A percentile compares a stretch with the other conserved stretches of the same genome.
Conservation (phyloP, 2,329 filamentous ascomycete species). For the Plectosphaerella plurivora region DNA sequence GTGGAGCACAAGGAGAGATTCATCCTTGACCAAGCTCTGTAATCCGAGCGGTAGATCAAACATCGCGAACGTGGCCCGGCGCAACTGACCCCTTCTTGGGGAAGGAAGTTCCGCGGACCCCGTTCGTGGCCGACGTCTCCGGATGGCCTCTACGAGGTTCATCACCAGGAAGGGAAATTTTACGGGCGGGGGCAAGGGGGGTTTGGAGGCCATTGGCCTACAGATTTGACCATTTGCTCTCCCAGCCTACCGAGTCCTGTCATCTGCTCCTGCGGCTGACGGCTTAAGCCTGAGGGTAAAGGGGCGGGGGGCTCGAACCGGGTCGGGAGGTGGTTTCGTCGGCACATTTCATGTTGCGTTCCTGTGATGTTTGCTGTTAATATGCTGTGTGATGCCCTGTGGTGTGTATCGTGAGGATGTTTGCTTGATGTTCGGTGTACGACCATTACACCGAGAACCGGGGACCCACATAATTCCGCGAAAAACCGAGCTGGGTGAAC, state of each 20-base stretch:
- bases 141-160: slow-evolving; percentile 7
- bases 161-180: slow-evolving; percentile 17
- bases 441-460: not conserved
- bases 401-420: too few species aligned
- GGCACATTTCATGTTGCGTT: slow-evolving; percentile 29
- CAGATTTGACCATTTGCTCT: slow-evolving; percentile 40
- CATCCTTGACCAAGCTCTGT: slow-evolving; percentile 68
- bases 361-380: too few species aligned
- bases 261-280: slow-evolving; percentile 25
- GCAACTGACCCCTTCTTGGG: not conserved
- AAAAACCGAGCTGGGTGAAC: not conserved
- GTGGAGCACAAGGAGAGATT: slow-evolving; percentile 73
- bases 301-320: slow-evolving; percentile 21
- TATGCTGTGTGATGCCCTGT: too few species aligned
- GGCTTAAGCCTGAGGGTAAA: slow-evolving; percentile 7
- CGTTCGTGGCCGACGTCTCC: not conserved
- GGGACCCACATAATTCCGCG: not conserved
- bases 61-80: not conserved
- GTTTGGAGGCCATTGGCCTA: slow-evolving; percentile 25
- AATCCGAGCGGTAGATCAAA: slow-evolving; percentile 68
- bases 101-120: not conserved
- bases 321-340: slow-evolving; percentile 32
- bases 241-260: slow-evolving; percentile 28
- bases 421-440: not conserved
- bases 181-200: slow-evolving; percentile 22